Evolutionary conservation across 2,329 filamentous ascomycete genomes (phyloP).

Genomic region (Pyrenophora teres): DNA sequence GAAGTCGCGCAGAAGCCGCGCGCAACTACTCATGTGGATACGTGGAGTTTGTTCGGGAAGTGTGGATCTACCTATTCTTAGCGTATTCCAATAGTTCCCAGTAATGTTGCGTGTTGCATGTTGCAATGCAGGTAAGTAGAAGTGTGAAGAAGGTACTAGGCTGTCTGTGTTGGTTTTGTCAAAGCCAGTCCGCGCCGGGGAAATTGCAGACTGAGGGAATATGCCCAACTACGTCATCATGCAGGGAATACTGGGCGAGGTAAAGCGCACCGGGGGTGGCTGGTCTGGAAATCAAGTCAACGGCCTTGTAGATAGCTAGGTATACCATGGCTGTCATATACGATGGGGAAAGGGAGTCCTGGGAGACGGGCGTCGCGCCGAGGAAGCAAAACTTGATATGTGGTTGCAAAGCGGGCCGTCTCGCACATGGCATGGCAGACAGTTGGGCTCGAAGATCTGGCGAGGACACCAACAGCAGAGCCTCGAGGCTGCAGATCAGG

Average conservation of each 20-base stretch:
- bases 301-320: not conserved
- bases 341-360: not conserved
- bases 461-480: conserved; percentile 16
- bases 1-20: too few relatives aligned
- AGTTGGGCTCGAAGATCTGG: conserved; percentile 20
- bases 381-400: not conserved
- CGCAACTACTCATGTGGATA: too few relatives aligned
- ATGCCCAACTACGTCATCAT: conserved; percentile 14
- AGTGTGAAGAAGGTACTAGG: too few relatives aligned
- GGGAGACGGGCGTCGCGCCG: conserved; percentile 1
- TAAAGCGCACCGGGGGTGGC: not conserved
- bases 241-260: conserved; percentile 11
- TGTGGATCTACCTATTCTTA: too few relatives aligned
- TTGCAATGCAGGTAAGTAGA: too few relatives aligned
- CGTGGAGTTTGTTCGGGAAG: too few relatives aligned
- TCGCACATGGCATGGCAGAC: conserved; percentile 15
- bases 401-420: conserved; percentile 16
- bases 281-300: conserved; percentile 5
- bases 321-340: not conserved
- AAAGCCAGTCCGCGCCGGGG: not conserved
- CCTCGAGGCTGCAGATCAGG: conserved; percentile 22
- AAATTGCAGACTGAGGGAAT: conserved; percentile 5
- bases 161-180: not conserved
- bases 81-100: too few relatives aligned
- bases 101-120: too few relatives aligned